Evolutionary conservation across 2,329 filamentous ascomycete genomes (phyloP).

Genomic region (Boeremia lycopersici): DNA sequence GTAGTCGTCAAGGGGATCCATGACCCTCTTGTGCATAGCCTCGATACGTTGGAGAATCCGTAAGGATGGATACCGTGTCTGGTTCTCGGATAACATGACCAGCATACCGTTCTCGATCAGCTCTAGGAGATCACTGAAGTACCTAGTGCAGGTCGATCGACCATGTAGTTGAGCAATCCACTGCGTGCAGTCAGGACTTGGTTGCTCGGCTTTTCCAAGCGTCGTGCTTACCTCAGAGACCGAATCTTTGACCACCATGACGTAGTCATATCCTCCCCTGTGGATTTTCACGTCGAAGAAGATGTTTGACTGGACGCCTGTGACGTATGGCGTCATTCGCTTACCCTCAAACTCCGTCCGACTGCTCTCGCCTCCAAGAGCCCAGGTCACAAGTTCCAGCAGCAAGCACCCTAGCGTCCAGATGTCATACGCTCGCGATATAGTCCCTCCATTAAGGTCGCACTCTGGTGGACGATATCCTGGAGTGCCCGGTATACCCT

Average conservation of each 20-base stretch:
- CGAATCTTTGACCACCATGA: slow-evolving; percentile 14
- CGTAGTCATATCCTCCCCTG: not conserved
- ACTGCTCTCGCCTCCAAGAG: slow-evolving; percentile 5
- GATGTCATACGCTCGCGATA: slow-evolving; percentile 23
- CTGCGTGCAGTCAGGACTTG: not conserved
- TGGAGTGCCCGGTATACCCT: slow-evolving; percentile 13
- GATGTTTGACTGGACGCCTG: slow-evolving; percentile 14
- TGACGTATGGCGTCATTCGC: slow-evolving; percentile 1
- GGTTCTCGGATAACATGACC: not conserved
- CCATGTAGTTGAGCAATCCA: slow-evolving; percentile 14
- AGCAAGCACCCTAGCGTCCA: slow-evolving; percentile 29
- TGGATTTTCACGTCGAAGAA: slow-evolving; percentile 20
- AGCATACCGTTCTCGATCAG: slow-evolving; percentile 24
- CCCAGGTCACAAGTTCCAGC: slow-evolving; percentile 24
- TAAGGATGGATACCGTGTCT: not conserved
- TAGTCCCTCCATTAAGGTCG: slow-evolving; percentile 17
- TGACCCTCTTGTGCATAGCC: not conserved
- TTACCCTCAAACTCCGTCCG: not conserved
- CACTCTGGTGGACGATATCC: slow-evolving; percentile 25
- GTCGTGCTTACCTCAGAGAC: slow-evolving; percentile 10
- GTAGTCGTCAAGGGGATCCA: not conserved
- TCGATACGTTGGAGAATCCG: not conserved
- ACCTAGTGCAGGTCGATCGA: slow-evolving; percentile 16
- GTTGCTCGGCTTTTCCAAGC: too few species aligned
- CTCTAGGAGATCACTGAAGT: slow-evolving; percentile 22